Evolutionary conservation across 306 rosid species (phyloP), one percentile per base, ranked within the genome.

Genomic region (Malus fusca): DNA sequence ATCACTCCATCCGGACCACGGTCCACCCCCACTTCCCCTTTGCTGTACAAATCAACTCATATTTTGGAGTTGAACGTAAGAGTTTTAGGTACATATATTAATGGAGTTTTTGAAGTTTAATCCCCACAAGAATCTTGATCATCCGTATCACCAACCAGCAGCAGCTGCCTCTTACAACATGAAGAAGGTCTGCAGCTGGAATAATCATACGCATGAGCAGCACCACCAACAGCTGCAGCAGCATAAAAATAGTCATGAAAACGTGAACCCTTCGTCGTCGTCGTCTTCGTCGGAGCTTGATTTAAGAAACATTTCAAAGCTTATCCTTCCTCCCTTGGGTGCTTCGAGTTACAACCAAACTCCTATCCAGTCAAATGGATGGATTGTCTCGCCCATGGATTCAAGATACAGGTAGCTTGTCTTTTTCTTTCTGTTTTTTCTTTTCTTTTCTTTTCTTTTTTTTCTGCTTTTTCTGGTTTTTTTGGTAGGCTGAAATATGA

Each of bases 291-390:
- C 51, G 17, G 76, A 72, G 25, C 81, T 88, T 62, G 81, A 66
- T 83, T 77, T 90, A 37, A 59, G 79, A 30, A 89, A 87, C 75
- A 73, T 95, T 40, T 95, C 98, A 11, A 95, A 95, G 87, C 77
- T 95, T 53, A 90, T 92, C 72, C 95, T 95, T 83, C 98, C 98
- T 0, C 98, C 98, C 28, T 83, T 95, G 51, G 98, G 98, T 68
- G 92, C 60, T 79, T 88, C 98, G 11, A 86, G 78, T 72, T 82
- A 72, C 19, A 85, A 73, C 74, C 92, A 85, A 46, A 89, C 78
- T 59, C 88, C 78, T 5, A 74, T 78, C 0, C 43, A 72, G 63
- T 81, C 92, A 4, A 79, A 82, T 65, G 94, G 79, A 0, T 83
- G 96, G 96, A 87, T 92, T 76, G 77, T 95, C 69, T 90, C 90